Evolutionary conservation across 495 filamentous ascomycete genomes (phyloP).

Genomic region (Clohesyomyces aquaticus): DNA sequence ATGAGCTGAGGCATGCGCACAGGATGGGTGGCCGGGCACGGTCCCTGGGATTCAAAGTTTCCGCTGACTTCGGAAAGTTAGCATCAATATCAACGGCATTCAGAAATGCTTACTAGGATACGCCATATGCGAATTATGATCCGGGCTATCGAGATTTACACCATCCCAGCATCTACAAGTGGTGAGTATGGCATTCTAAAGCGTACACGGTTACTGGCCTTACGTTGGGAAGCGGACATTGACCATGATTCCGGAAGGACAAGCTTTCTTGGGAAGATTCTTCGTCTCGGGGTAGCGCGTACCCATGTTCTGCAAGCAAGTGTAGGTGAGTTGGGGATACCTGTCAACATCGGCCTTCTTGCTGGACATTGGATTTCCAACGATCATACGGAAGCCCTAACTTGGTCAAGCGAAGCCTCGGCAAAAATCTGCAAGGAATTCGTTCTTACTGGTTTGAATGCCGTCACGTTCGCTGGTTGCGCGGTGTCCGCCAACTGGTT

Average conservation of each 20-base stretch:
- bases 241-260: conserved; percentile 29
- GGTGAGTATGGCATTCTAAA: background rate
- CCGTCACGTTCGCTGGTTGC: conserved; percentile 24
- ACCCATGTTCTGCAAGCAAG: conserved; percentile 28
- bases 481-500: conserved; percentile 19
- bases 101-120: background rate
- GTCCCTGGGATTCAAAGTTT: conserved; percentile 31
- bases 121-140: conserved; percentile 54
- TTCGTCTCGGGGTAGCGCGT: conserved; percentile 29
- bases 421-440: too few relatives aligned
- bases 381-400: conserved; percentile 31
- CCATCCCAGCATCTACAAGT: conserved; percentile 54
- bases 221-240: conserved; percentile 33
- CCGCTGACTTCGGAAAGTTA: conserved; percentile 21
- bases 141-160: conserved; percentile 54
- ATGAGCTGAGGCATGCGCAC: conserved; percentile 30
- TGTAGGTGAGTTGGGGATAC: conserved; percentile 29
- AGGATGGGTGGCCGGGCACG: conserved; percentile 33
- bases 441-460: conserved; percentile 26
- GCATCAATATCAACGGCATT: background rate
- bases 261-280: conserved; percentile 27
- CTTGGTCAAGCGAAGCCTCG: background rate
- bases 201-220: background rate
- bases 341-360: conserved; percentile 20
- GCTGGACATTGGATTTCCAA: conserved; percentile 12